Conservation (phyloP, 2,329 filamentous ascomycete genomes). For the Grosmannia huntii region DNA sequence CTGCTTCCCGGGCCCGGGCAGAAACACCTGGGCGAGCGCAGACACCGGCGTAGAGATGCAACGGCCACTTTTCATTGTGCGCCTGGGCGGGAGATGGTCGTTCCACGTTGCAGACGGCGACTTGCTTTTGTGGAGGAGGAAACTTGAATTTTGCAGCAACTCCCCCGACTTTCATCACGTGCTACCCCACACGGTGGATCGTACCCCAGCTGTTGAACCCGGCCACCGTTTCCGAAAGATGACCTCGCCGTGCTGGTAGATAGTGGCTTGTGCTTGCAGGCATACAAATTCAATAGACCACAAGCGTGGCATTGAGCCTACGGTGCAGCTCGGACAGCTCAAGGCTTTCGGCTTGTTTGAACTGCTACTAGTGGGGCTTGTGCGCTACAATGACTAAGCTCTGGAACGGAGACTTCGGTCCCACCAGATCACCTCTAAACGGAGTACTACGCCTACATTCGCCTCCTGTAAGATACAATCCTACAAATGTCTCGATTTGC, state of each 20-base stretch:
- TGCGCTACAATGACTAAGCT: neutral
- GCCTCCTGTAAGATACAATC: constrained; percentile 5
- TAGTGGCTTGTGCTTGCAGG: too few relatives aligned
- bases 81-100: neutral
- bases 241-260: too few relatives aligned
- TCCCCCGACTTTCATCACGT: neutral
- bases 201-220: neutral
- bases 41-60: constrained; percentile 31
- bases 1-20: neutral
- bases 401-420: neutral
- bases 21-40: constrained; percentile 34
- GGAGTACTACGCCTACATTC: neutral
- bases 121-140: neutral
- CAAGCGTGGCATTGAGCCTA: too few relatives aligned
- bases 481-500: constrained; percentile 10
- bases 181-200: neutral
- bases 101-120: neutral
- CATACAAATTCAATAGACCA: too few relatives aligned
- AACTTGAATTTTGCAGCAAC: neutral
- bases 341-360: too few relatives aligned
- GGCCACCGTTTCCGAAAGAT: too few relatives aligned
- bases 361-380: too few relatives aligned
- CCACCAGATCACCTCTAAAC: neutral
- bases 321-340: too few relatives aligned
- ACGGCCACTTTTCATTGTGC: constrained; percentile 23